These are phyloP conservation scores for Pyrrhoderma lamaoense DNA, from an alignment of 1,284 basidiomycete species.

Conservation along the genomic window DNA sequence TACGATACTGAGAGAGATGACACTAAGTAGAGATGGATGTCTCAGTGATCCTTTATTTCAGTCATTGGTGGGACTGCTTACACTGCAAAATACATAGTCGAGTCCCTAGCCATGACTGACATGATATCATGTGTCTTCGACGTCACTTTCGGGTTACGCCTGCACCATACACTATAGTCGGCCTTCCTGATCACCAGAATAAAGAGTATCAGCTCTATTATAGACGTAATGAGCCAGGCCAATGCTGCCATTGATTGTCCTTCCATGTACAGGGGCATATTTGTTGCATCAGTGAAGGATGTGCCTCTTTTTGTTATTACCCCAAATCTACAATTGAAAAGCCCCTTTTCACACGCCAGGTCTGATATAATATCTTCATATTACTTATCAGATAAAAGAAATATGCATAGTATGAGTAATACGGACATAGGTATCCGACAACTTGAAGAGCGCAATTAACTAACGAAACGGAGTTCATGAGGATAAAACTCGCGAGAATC, in stretches of 20 bases:
- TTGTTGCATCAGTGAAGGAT: too few species aligned
- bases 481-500: not conserved
- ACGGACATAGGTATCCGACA: too few species aligned
- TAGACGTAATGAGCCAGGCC: not conserved
- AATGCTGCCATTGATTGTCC: not conserved
- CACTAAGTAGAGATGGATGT: too few species aligned
- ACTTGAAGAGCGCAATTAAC: not conserved
- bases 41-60: not conserved
- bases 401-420: too few species aligned
- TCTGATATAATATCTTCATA: too few species aligned
- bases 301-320: too few species aligned
- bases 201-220: slow-evolving; percentile 1
- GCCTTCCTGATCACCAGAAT: not conserved
- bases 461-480: not conserved
- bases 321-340: too few species aligned
- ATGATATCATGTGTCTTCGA: not conserved
- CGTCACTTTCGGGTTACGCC: too few species aligned
- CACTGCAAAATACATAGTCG: slow-evolving; percentile 1
- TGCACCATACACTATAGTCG: not conserved
- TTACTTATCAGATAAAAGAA: too few species aligned
- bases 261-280: too few species aligned
- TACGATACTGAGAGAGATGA: too few species aligned
- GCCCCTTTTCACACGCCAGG: too few species aligned
- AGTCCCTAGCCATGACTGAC: not conserved
- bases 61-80: not conserved